Conservation (phyloP, 2,329 filamentous ascomycete species). For the Lithohypha guttulata region DNA sequence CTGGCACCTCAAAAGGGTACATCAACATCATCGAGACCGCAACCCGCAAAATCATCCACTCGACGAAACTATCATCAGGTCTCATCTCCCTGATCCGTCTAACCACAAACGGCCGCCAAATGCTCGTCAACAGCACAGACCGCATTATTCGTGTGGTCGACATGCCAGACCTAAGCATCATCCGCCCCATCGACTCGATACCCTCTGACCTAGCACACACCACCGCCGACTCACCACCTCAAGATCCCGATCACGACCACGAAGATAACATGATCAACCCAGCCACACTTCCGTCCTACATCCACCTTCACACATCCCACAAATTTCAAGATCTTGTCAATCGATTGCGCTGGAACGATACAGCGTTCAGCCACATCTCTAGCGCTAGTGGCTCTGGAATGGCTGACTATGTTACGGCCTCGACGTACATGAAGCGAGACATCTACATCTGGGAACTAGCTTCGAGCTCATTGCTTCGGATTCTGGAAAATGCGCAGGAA, state of each 20-base stretch:
- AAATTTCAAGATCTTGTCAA: constrained; percentile 99
- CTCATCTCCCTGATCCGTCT: constrained; percentile 81
- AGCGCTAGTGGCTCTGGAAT: constrained; percentile 27
- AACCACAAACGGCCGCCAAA: constrained; percentile 70
- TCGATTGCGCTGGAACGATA: constrained; percentile 88
- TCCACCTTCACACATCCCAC: constrained; percentile 86
- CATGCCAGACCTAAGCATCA: constrained; percentile 59
- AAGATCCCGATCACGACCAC: constrained; percentile 41
- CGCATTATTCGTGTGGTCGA: constrained; percentile 88
- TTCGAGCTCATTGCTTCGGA: constrained; percentile 88
- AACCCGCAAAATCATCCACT: constrained; percentile 75
- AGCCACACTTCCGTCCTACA: constrained; percentile 46
- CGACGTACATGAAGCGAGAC: constrained; percentile 96
- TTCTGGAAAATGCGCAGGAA: constrained; percentile 94
- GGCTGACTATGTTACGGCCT: constrained; percentile 81
- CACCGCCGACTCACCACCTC: constrained; percentile 5
- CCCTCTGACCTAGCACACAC: constrained; percentile 2
- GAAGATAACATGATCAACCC: constrained; percentile 44
- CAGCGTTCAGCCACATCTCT: constrained; percentile 60
- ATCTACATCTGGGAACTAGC: constrained; percentile 60
- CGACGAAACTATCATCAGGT: constrained; percentile 74
- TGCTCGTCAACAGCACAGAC: constrained; percentile 88
- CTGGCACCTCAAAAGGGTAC: constrained; percentile 90
- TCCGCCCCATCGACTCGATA: constrained; percentile 13
- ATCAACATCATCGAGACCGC: constrained; percentile 86